Conservation (phyloP, 2,329 filamentous ascomycete species). For the Coleophoma eucalyptorum region DNA sequence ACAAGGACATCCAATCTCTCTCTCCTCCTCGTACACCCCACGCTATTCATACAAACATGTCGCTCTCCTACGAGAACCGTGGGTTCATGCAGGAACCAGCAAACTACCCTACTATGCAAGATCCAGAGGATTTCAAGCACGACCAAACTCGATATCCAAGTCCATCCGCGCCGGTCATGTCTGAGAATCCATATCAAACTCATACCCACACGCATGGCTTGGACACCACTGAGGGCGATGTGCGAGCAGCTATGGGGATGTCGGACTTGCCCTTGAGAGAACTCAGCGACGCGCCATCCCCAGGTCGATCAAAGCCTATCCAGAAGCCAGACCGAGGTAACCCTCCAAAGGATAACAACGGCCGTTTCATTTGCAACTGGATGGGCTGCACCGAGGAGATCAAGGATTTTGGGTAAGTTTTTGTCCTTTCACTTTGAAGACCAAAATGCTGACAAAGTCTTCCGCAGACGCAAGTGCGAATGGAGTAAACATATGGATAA, state of each 20-base stretch:
- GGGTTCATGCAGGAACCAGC: conserved; percentile 24
- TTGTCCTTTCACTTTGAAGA: neutral
- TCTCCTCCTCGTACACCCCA: too few species aligned
- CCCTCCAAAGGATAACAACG: conserved; percentile 56
- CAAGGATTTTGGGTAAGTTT: conserved; percentile 76
- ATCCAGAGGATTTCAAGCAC: conserved; percentile 20
- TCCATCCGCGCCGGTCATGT: conserved; percentile 18
- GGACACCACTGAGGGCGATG: conserved; percentile 10
- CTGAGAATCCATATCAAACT: conserved; percentile 22
- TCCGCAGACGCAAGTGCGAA: conserved; percentile 13
- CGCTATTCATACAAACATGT: conserved; percentile 10
- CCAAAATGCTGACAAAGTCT: conserved; percentile 10
- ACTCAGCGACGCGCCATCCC: conserved; percentile 21
- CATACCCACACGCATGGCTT: conserved; percentile 13
- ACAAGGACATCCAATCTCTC: too few species aligned
- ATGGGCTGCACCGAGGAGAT: conserved; percentile 63
- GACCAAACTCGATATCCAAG: conserved; percentile 25
- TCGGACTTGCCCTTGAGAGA: conserved; percentile 10
- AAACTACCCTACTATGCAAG: conserved; percentile 8
- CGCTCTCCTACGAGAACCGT: conserved; percentile 22
- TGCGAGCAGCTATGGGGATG: conserved; percentile 18
- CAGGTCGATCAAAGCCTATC: conserved; percentile 42
- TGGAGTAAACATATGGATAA: conserved; percentile 96
- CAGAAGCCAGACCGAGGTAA: conserved; percentile 52
- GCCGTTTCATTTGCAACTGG: conserved; percentile 74